phyloP scores from a whole-genome alignment of 2,329 filamentous ascomycete genomes.

The Aspergillus viridinutans region DNA sequence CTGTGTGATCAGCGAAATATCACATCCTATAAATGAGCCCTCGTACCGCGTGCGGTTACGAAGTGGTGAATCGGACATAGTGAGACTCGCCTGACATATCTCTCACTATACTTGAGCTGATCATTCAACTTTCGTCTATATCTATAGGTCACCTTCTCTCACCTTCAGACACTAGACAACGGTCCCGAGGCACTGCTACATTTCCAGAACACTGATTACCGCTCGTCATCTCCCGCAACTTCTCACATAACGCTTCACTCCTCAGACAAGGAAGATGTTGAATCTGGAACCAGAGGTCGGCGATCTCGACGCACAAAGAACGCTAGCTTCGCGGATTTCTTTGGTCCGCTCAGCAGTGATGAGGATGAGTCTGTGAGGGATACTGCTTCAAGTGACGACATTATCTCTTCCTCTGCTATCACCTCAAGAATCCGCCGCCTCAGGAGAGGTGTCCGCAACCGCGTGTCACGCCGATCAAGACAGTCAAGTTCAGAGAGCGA shows the following conservation, averaged over 20 bases:
- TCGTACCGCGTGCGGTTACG: conserved; percentile 31
- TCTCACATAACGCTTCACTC: conserved; percentile 1
- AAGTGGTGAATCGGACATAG: conserved; percentile 34
- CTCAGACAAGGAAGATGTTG: conserved; percentile 11
- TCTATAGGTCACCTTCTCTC: conserved; percentile 24
- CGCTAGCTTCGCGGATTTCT: conserved; percentile 17
- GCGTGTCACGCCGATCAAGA: conserved; percentile 6
- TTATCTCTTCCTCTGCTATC: conserved; percentile 11
- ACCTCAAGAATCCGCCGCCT: conserved; percentile 12
- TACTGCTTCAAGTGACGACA: conserved; percentile 21
- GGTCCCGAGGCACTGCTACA: conserved; percentile 21
- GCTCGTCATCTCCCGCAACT: conserved; percentile 1
- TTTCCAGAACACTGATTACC: conserved; percentile 16
- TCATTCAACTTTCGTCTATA: conserved; percentile 1
- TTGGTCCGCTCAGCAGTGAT: conserved; percentile 15
- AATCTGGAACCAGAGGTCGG: background rate
- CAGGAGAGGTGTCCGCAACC: conserved; percentile 6
- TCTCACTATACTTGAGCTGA: background rate
- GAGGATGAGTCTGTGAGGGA: conserved; percentile 7
- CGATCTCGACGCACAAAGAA: conserved; percentile 11
- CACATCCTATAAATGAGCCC: conserved; percentile 15
- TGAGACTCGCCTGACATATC: conserved; percentile 18
- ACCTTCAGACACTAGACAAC: conserved; percentile 27
- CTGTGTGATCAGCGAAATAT: conserved; percentile 27
- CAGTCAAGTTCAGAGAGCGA: conserved; percentile 12